phyloP scores from a whole-genome alignment of 352 stramenopile genomes.

The Phytophthora niederhauseri region DNA sequence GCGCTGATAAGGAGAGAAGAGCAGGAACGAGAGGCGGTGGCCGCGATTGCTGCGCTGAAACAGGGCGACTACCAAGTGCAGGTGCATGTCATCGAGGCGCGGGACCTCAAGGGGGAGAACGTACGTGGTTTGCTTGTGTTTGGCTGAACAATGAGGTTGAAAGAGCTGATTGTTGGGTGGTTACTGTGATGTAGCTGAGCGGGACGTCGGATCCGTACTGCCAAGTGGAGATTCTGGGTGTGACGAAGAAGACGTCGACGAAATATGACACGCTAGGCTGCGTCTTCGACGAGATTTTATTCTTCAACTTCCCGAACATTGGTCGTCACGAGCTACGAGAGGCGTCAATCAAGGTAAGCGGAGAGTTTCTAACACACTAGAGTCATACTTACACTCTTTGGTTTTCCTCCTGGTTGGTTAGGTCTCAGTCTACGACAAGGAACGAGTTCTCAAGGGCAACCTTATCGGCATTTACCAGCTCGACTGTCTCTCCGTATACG shows the following conservation, averaged over 20 bases:
- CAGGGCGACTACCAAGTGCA: constrained; percentile 87
- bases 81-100: constrained; percentile 87
- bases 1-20: constrained; percentile 47
- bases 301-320: constrained; percentile 91
- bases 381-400: background rate
- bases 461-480: constrained; percentile 89
- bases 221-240: constrained; percentile 73
- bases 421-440: constrained; percentile 80
- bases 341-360: constrained; percentile 67
- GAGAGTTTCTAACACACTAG: background rate
- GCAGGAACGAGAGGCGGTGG: constrained; percentile 56
- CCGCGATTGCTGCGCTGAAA: constrained; percentile 53
- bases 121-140: constrained; percentile 34
- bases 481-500: constrained; percentile 79
- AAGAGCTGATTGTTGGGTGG: background rate
- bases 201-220: constrained; percentile 92
- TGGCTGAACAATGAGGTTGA: background rate
- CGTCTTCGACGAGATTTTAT: constrained; percentile 93
- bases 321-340: constrained; percentile 68
- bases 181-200: constrained; percentile 49
- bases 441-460: constrained; percentile 72
- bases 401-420: constrained; percentile 14
- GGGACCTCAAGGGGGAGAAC: constrained; percentile 90
- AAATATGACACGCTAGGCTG: constrained; percentile 82
- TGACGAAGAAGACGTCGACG: constrained; percentile 79